Conservation (phyloP, 352 stramenopile species). For the Phytophthora niederhauseri region DNA sequence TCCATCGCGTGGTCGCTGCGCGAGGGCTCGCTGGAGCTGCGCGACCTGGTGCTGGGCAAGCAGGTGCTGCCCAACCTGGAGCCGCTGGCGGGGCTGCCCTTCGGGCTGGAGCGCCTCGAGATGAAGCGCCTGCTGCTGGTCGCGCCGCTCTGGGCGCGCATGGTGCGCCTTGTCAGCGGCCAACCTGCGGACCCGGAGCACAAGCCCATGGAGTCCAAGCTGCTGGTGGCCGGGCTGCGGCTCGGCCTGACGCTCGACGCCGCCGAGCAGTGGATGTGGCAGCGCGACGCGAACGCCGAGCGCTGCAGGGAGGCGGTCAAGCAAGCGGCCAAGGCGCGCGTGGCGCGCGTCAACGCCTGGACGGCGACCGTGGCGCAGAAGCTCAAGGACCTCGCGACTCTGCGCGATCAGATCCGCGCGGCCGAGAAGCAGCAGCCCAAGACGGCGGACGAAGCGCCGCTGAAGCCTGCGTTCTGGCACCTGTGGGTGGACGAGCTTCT, state of each 20-base stretch:
- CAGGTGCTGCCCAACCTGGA: conserved; percentile 57
- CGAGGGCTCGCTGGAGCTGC: conserved; percentile 64
- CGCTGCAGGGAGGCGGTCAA: conserved; percentile 60
- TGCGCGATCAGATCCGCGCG: conserved; percentile 39
- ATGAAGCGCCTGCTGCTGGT: conserved; percentile 59
- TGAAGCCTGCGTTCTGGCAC: conserved; percentile 63
- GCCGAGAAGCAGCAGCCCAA: conserved; percentile 31
- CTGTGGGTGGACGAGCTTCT: conserved; percentile 64
- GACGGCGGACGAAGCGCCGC: conserved; percentile 19
- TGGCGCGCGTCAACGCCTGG: conserved; percentile 62
- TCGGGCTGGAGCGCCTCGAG: conserved; percentile 67
- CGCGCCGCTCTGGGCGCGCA: conserved; percentile 53
- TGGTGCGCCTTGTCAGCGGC: conserved; percentile 30
- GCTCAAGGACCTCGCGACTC: conserved; percentile 54
- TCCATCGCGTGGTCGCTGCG: conserved; percentile 66
- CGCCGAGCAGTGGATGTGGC: conserved; percentile 83
- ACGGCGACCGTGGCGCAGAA: conserved; percentile 66
- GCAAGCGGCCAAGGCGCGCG: conserved; percentile 53
- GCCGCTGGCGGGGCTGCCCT: conserved; percentile 60
- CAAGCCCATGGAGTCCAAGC: conserved; percentile 44
- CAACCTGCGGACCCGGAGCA: conserved; percentile 14
- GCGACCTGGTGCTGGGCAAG: conserved; percentile 54
- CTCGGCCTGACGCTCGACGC: conserved; percentile 62
- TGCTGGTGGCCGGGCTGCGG: conserved; percentile 62
- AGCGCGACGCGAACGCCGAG: conserved; percentile 63